Evolutionary conservation across 495 filamentous ascomycete species (phyloP).

Genomic region (Aspergillus bertholletiae): DNA sequence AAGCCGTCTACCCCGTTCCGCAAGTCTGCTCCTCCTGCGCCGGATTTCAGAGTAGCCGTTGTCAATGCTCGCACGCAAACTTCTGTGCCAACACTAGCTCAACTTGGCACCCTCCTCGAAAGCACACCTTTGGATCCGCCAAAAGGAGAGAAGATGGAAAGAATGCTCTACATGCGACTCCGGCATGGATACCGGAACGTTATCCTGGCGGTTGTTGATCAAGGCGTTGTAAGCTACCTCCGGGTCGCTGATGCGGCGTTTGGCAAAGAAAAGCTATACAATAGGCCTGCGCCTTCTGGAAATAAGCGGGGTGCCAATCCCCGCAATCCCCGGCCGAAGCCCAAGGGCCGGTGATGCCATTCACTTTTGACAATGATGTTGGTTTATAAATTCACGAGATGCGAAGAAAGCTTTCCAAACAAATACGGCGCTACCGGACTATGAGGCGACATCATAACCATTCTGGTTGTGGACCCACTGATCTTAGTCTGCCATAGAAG

Average conservation of each 20-base stretch:
- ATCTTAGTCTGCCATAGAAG: not conserved
- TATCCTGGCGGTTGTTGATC: slow-evolving; percentile 81
- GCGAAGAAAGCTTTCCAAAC: not conserved
- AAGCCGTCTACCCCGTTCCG: slow-evolving; percentile 69
- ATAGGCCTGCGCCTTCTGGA: slow-evolving; percentile 19
- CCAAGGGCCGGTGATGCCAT: slow-evolving; percentile 33
- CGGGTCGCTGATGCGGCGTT: slow-evolving; percentile 77
- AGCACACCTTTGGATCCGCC: slow-evolving; percentile 64
- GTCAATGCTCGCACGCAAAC: slow-evolving; percentile 67
- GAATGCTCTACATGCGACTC: slow-evolving; percentile 61
- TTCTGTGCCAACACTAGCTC: slow-evolving; percentile 63
- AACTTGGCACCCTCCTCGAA: slow-evolving; percentile 67
- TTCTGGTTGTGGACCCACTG: not conserved
- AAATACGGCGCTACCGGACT: not conserved
- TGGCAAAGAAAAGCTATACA: slow-evolving; percentile 66
- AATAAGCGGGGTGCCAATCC: slow-evolving; percentile 34
- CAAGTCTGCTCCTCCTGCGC: slow-evolving; percentile 68
- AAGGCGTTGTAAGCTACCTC: slow-evolving; percentile 85
- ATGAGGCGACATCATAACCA: not conserved
- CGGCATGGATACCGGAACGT: slow-evolving; percentile 84
- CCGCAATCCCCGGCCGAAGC: slow-evolving; percentile 24
- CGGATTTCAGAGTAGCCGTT: slow-evolving; percentile 81
- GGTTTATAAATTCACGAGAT: not conserved
- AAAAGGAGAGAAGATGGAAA: slow-evolving; percentile 42
- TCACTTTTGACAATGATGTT: not conserved